Conservation (phyloP, 2,329 filamentous ascomycete genomes). For the Teratosphaeria pseudoeucalypti region DNA sequence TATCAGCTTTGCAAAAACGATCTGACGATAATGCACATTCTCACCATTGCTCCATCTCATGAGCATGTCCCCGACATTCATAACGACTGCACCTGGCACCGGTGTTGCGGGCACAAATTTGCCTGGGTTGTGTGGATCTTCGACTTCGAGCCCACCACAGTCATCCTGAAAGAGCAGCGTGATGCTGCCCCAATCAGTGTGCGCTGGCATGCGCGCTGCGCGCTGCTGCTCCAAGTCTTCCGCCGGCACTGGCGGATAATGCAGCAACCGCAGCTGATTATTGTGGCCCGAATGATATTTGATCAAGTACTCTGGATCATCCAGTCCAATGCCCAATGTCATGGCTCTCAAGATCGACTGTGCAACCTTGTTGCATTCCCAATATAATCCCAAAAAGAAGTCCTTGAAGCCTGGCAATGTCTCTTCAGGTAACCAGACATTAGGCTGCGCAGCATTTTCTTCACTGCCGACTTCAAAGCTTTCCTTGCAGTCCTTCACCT, state of each 20-base stretch:
- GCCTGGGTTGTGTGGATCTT: slow-evolving; percentile 21
- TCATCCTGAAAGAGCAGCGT: slow-evolving; percentile 34
- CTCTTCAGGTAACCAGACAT: slow-evolving; percentile 39
- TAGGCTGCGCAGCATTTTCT: slow-evolving; percentile 32
- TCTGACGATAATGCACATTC: background rate
- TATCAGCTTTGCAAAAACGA: background rate
- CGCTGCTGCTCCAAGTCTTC: slow-evolving; percentile 21
- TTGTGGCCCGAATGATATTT: slow-evolving; percentile 13
- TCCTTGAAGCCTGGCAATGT: slow-evolving; percentile 33
- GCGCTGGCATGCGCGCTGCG: slow-evolving; percentile 29
- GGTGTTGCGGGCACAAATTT: slow-evolving; percentile 23
- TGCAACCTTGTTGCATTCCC: slow-evolving; percentile 19
- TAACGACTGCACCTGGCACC: slow-evolving; percentile 24
- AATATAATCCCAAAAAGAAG: slow-evolving; percentile 18
- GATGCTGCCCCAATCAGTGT: slow-evolving; percentile 32
- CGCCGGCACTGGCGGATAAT: slow-evolving; percentile 28
- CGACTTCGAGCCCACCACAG: slow-evolving; percentile 32
- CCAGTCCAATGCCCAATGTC: slow-evolving; percentile 25
- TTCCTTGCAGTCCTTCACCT: slow-evolving; percentile 19
- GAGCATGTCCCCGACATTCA: slow-evolving; percentile 33
- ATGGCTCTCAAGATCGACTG: slow-evolving; percentile 16
- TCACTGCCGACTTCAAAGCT: slow-evolving; percentile 40
- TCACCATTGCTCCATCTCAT: slow-evolving; percentile 28
- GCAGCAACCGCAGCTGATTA: slow-evolving; percentile 23
- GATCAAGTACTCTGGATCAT: slow-evolving; percentile 10